These are phyloP conservation scores for Saxophila tyrrhenica DNA, from an alignment of 495 filamentous ascomycete genomes.

Conservation along the genomic window DNA sequence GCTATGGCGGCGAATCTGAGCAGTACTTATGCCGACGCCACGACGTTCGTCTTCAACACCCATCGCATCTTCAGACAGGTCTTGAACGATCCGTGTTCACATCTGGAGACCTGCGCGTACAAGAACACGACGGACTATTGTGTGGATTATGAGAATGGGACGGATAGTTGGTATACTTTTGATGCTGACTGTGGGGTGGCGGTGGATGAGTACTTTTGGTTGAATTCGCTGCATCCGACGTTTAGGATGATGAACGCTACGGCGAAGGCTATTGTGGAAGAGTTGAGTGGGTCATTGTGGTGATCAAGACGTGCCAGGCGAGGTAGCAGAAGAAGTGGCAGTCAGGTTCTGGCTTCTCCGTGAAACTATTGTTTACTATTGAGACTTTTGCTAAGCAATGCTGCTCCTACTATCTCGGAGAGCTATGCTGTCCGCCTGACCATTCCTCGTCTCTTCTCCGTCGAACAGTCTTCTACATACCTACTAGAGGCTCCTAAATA, in stretches of 20 bases:
- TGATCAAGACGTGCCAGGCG: too few species aligned
- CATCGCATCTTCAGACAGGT: conserved; percentile 21
- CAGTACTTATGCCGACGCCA: conserved; percentile 19
- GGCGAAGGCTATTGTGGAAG: conserved; percentile 25
- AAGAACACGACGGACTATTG: conserved; percentile 47
- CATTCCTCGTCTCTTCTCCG: too few species aligned
- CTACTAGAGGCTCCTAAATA: too few species aligned
- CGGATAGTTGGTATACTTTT: conserved; percentile 38
- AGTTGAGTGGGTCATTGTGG: conserved; percentile 1
- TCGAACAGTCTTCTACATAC: too few species aligned
- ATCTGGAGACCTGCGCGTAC: conserved; percentile 29
- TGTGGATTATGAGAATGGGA: conserved; percentile 43
- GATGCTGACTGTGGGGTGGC: conserved; percentile 36
- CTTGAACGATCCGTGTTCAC: conserved; percentile 20
- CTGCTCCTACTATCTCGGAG: too few species aligned
- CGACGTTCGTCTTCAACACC: conserved; percentile 26
- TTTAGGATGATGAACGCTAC: conserved; percentile 47
- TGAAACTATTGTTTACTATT: too few species aligned
- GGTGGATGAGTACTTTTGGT: conserved; percentile 53
- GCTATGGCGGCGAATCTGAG: conserved; percentile 16
- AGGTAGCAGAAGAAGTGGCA: too few species aligned
- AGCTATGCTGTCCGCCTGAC: too few species aligned
- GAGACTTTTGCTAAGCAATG: too few species aligned
- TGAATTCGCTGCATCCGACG: conserved; percentile 51
- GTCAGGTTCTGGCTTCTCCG: too few species aligned